Evolutionary conservation across 2,329 filamentous ascomycete genomes (phyloP).

Genomic region (Aspergillus quadrilineatus): DNA sequence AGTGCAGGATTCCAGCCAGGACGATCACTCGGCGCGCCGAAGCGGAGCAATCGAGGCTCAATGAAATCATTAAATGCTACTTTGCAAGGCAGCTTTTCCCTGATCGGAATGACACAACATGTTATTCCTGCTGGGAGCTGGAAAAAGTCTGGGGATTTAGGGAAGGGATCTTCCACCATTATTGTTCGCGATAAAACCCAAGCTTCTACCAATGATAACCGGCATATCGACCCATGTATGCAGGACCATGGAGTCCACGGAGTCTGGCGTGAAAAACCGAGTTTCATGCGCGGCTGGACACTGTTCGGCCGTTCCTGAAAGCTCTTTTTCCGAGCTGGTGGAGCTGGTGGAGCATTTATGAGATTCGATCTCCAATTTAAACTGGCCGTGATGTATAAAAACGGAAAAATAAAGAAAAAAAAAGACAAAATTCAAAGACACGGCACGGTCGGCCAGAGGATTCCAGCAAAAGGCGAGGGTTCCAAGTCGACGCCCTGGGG

Average conservation of each 20-base stretch:
- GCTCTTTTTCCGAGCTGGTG: conserved; percentile 35
- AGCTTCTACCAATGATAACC: neutral
- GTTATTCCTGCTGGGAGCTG: neutral
- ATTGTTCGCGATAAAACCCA: neutral
- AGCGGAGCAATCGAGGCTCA: neutral
- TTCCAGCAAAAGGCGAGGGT: neutral
- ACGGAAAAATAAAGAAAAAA: conserved; percentile 15
- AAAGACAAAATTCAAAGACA: conserved; percentile 13
- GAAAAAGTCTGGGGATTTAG: neutral
- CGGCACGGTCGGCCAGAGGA: conserved; percentile 15
- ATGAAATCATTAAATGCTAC: conserved; percentile 6
- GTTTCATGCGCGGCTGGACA: neutral
- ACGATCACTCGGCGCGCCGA: neutral
- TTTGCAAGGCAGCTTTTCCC: conserved; percentile 6
- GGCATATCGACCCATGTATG: neutral
- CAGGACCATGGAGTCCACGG: neutral
- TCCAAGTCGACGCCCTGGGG: neutral
- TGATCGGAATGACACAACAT: conserved; percentile 6
- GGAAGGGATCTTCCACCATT: neutral
- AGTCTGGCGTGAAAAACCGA: neutral
- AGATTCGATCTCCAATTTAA: conserved; percentile 34
- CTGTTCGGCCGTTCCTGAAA: conserved; percentile 11
- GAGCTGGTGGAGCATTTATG: conserved; percentile 30
- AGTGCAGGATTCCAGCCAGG: conserved; percentile 12
- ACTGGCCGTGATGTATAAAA: conserved; percentile 21